A percentile compares a stretch with the other conserved stretches of the same genome.
Evolutionary conservation across 2,329 filamentous ascomycete genomes (phyloP).

Genomic region (Bertia moriformis): DNA sequence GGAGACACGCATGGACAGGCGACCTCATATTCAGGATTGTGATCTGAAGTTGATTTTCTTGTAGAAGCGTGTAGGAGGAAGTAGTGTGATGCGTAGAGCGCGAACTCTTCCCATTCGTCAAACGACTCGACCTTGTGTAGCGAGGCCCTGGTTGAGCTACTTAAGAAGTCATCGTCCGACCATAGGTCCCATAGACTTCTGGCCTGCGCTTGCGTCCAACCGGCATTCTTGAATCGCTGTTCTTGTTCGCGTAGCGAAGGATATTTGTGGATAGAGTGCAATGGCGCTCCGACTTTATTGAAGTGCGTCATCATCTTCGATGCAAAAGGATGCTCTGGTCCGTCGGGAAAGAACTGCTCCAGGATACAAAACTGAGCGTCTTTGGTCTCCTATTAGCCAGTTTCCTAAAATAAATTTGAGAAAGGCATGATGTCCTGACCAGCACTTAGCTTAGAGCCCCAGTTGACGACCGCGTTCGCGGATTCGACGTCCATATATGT

Average conservation of each 20-base stretch:
- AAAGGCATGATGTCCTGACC: slow-evolving; percentile 17
- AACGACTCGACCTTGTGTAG: neutral
- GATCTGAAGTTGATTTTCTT: neutral
- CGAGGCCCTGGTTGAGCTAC: neutral
- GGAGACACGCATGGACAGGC: too few relatives aligned
- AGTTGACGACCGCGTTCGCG: slow-evolving; percentile 33
- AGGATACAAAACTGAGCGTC: neutral
- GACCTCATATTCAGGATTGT: too few relatives aligned
- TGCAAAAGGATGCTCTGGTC: neutral
- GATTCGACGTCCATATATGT: slow-evolving; percentile 15
- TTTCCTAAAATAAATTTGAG: neutral
- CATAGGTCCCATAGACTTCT: neutral
- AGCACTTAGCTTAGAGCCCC: slow-evolving; percentile 35
- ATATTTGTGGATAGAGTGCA: neutral
- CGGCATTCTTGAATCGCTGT: neutral
- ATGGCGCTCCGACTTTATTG: neutral
- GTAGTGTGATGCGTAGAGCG: neutral
- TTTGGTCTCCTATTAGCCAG: neutral
- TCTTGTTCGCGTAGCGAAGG: neutral
- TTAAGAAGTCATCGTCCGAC: neutral
- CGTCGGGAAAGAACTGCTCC: slow-evolving; percentile 1
- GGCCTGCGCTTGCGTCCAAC: neutral
- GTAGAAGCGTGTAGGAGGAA: neutral
- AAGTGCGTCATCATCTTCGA: neutral
- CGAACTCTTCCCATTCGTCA: slow-evolving; percentile 1